A percentile compares a stretch with the other conserved stretches of the same genome.
These are phyloP conservation scores for Chlamydomonas eustigma DNA, from an alignment of 139 green algal genomes.

Conservation along the genomic window DNA sequence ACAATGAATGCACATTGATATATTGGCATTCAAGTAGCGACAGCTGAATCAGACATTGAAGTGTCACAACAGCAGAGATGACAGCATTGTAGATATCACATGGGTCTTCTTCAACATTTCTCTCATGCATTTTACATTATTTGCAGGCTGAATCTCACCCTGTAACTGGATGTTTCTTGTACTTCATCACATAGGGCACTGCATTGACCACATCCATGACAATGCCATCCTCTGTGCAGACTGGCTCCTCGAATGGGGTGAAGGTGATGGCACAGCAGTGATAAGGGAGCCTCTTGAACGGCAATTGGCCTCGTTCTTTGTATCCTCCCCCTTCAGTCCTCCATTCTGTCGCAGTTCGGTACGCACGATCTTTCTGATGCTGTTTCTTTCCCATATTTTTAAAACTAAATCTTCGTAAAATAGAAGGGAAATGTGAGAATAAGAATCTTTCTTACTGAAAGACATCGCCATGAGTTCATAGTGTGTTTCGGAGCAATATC, in stretches of 20 bases:
- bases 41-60: too few relatives aligned
- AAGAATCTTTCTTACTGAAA: not conserved
- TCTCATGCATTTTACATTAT: too few relatives aligned
- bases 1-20: too few relatives aligned
- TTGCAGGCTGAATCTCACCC: too few relatives aligned
- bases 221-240: constrained; percentile 77
- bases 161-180: constrained; percentile 78
- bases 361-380: constrained; percentile 47
- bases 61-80: too few relatives aligned
- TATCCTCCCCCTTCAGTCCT: constrained; percentile 69
- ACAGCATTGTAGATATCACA: too few relatives aligned
- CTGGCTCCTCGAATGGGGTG: constrained; percentile 91
- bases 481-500: too few relatives aligned
- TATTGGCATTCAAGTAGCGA: too few relatives aligned
- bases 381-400: not conserved
- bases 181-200: constrained; percentile 86
- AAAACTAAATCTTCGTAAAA: not conserved
- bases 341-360: constrained; percentile 90
- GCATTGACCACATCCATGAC: constrained; percentile 39
- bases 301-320: constrained; percentile 19
- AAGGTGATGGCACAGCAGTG: constrained; percentile 92
- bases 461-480: not conserved
- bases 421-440: not conserved
- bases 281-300: constrained; percentile 85
- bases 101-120: too few relatives aligned